Conservation (phyloP, 192 early-diverging fungal species). For the Helicostylum pulchrum region DNA sequence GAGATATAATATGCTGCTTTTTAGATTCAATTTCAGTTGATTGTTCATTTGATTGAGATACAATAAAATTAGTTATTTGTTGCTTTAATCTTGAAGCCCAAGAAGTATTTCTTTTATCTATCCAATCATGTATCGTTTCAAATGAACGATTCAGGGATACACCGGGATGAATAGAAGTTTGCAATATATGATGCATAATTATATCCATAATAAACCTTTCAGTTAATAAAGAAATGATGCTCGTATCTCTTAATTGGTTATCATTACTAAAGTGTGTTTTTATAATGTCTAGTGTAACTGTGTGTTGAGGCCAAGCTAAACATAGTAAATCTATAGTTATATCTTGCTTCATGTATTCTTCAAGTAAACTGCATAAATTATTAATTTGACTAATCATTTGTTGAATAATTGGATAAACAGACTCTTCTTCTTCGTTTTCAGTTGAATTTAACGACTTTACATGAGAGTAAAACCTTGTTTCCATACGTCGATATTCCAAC, state of each 20-base stretch:
- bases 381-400: conserved; percentile 22
- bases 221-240: conserved; percentile 21
- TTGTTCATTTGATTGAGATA: conserved; percentile 16
- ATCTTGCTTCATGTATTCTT: conserved; percentile 2
- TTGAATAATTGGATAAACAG: conserved; percentile 10
- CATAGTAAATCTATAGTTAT: conserved; percentile 8
- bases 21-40: neutral
- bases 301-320: conserved; percentile 13
- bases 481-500: conserved; percentile 19
- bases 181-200: conserved; percentile 12
- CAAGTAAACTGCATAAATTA: conserved; percentile 20
- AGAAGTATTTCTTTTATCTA: conserved; percentile 10
- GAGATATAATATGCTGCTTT: neutral
- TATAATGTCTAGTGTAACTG: neutral
- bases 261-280: neutral
- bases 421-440: conserved; percentile 11
- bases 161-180: conserved; percentile 23
- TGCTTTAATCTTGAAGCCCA: conserved; percentile 25
- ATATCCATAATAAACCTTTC: conserved; percentile 28
- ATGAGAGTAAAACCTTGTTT: conserved; percentile 18
- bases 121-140: conserved; percentile 20
- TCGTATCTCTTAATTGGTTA: conserved; percentile 6
- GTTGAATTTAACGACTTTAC: conserved; percentile 17
- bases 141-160: conserved; percentile 24
- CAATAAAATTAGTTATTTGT: conserved; percentile 17